phyloP scores from a whole-genome alignment of 371 early-diverging fungal genomes.

The Fennellomyces sp. region DNA sequence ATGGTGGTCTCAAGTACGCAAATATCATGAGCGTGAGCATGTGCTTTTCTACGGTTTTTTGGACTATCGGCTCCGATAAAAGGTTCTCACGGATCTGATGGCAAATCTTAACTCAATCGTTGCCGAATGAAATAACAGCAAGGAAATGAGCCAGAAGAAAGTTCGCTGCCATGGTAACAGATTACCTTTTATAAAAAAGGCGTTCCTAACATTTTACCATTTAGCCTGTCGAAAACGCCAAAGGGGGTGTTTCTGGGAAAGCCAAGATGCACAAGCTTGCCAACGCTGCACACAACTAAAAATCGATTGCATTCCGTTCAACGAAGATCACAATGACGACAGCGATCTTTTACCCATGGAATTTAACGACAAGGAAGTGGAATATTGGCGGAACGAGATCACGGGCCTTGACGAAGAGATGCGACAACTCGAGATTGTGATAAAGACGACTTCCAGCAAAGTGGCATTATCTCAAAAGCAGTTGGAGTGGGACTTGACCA shows the following conservation, averaged over 20 bases:
- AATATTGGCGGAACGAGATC: background rate
- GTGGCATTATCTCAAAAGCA: background rate
- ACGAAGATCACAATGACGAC: background rate
- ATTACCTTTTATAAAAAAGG: too few species aligned
- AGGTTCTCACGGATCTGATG: too few species aligned
- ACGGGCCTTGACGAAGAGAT: background rate
- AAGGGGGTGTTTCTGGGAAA: slow-evolving; percentile 3
- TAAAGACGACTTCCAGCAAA: background rate
- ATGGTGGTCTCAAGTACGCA: too few species aligned
- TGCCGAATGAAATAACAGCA: too few species aligned
- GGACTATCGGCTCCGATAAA: too few species aligned
- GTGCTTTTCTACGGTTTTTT: too few species aligned
- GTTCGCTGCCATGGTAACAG: background rate
- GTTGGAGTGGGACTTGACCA: slow-evolving; percentile 12
- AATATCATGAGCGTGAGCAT: too few species aligned
- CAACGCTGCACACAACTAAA: background rate
- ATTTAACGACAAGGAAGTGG: background rate
- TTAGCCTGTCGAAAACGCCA: slow-evolving; percentile 5
- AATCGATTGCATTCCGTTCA: background rate
- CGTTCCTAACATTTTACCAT: background rate
- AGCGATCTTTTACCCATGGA: background rate
- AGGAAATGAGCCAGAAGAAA: too few species aligned
- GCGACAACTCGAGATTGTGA: background rate
- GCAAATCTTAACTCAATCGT: too few species aligned
- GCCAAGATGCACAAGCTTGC: background rate